phyloP scores from a whole-genome alignment of 192 early-diverging fungal genomes.

The Rhizophagus sp. region DNA sequence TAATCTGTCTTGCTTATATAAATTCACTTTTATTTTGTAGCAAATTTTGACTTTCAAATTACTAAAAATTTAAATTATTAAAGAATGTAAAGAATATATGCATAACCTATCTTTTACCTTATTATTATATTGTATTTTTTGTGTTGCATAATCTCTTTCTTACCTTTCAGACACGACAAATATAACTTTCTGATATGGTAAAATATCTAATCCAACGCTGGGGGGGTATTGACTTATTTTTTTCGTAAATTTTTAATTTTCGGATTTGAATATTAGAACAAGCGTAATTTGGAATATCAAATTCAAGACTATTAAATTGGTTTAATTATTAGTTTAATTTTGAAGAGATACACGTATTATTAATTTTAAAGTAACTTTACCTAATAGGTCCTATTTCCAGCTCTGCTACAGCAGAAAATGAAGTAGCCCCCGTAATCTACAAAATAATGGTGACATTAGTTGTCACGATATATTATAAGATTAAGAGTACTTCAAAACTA shows the following conservation, averaged over 20 bases:
- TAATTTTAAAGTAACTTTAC: not conserved
- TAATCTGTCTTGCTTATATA: not conserved
- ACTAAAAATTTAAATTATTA: no score
- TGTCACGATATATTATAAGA: not conserved
- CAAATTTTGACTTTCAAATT: no score
- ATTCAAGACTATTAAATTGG: conserved; percentile 21
- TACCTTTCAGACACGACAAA: conserved; percentile 11
- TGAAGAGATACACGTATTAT: not conserved
- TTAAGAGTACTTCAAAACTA: not conserved
- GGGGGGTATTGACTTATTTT: conserved; percentile 18
- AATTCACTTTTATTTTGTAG: no score
- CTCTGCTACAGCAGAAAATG: not conserved
- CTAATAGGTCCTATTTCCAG: conserved; percentile 27
- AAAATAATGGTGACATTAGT: not conserved
- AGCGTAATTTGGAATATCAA: conserved; percentile 30
- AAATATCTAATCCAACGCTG: conserved; percentile 30
- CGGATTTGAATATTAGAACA: conserved; percentile 27
- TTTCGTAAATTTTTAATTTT: conserved; percentile 22
- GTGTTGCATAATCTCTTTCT: not conserved
- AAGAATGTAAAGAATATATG: no score
- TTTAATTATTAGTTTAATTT: not conserved
- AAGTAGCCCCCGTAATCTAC: not conserved
- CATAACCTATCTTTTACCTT: no score
- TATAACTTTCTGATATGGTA: conserved; percentile 27
- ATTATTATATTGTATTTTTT: no score